phyloP scores from a whole-genome alignment of 2,329 filamentous ascomycete species.

The Capronia epimyces region DNA sequence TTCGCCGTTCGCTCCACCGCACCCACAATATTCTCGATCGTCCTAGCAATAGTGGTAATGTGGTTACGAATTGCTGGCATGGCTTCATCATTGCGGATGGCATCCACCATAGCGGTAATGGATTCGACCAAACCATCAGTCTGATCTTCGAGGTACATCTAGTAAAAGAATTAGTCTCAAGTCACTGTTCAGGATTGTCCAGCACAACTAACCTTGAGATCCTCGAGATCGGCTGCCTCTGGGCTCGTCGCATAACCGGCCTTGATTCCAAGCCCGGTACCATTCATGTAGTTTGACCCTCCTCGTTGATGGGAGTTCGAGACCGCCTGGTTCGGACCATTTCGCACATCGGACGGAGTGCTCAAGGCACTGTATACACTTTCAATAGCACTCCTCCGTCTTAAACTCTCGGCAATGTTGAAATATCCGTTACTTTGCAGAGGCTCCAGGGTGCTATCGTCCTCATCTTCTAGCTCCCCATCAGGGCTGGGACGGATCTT shows the following conservation, averaged over 20 bases:
- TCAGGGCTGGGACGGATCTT: slow-evolving; percentile 74
- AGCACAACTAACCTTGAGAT: slow-evolving; percentile 51
- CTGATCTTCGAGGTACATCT: slow-evolving; percentile 78
- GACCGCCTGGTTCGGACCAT: slow-evolving; percentile 8
- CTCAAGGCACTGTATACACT: slow-evolving; percentile 70
- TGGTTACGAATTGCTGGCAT: slow-evolving; percentile 63
- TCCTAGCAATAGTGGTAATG: slow-evolving; percentile 63
- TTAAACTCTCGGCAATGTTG: slow-evolving; percentile 47
- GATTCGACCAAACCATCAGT: slow-evolving; percentile 71
- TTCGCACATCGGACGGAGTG: slow-evolving; percentile 51
- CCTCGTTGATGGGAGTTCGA: slow-evolving; percentile 11
- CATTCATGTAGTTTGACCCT: slow-evolving; percentile 17
- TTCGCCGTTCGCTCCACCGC: slow-evolving; percentile 57
- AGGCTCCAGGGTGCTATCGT: slow-evolving; percentile 56
- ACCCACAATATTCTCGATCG: slow-evolving; percentile 64
- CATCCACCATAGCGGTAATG: slow-evolving; percentile 73
- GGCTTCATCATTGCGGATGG: slow-evolving; percentile 60
- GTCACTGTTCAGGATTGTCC: neutral
- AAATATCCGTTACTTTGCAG: slow-evolving; percentile 66
- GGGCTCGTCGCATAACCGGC: slow-evolving; percentile 38
- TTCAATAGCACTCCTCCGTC: slow-evolving; percentile 57
- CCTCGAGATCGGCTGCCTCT: slow-evolving; percentile 50
- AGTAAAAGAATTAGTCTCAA: neutral
- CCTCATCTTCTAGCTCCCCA: slow-evolving; percentile 72
- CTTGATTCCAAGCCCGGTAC: slow-evolving; percentile 25